A percentile compares a stretch with the other conserved stretches of the same genome.
Evolutionary conservation across 2,329 filamentous ascomycete species (phyloP).

Genomic region (Sporothrix schenckii): DNA sequence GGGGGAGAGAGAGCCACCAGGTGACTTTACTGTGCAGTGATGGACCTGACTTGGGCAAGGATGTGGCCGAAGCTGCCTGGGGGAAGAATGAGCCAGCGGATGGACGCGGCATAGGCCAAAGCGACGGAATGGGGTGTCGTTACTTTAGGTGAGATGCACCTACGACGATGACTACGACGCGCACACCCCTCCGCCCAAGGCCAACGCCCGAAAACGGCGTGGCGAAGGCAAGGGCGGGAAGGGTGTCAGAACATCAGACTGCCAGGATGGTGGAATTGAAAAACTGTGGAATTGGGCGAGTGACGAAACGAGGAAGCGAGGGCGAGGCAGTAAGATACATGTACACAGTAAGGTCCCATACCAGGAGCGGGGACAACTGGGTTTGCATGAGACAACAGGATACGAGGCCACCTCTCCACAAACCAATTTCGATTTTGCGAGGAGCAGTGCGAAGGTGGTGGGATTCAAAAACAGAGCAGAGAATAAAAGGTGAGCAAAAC

Average conservation of each 20-base stretch:
- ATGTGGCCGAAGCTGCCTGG: background rate
- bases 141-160: background rate
- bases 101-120: slow-evolving; percentile 15
- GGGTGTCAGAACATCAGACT: background rate
- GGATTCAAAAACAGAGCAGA: background rate
- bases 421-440: background rate
- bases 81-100: background rate
- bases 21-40: background rate
- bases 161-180: background rate
- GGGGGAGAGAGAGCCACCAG: background rate
- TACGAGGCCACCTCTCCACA: slow-evolving; percentile 13
- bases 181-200: background rate
- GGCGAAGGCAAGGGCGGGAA: background rate
- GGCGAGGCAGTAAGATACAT: background rate
- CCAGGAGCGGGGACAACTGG: background rate
- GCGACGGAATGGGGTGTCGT: background rate
- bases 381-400: background rate
- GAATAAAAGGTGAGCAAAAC: background rate
- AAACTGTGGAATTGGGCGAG: background rate
- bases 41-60: background rate
- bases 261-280: background rate
- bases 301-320: slow-evolving; percentile 11
- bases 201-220: slow-evolving; percentile 18
- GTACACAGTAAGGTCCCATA: background rate
- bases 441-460: background rate